Evolutionary conservation across 1,284 basidiomycete species (phyloP), one percentile per base, ranked within the genome.

Genomic region (Peniophora sp.): DNA sequence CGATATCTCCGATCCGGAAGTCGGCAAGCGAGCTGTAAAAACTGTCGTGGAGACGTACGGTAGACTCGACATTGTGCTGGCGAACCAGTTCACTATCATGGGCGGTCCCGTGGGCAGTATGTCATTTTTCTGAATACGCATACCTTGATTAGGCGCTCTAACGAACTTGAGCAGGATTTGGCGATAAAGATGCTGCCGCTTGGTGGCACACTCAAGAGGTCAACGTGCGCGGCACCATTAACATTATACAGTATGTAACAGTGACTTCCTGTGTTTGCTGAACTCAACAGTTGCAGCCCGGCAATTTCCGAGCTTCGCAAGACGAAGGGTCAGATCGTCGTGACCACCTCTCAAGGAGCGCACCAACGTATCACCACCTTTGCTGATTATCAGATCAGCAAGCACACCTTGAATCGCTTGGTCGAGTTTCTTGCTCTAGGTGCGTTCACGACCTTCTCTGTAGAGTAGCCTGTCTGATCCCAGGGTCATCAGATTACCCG

Each of bases 131-230:
- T 12, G 5, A 32, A 6, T 32, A 12, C 27, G 6, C 8, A n/a
- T 8, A 15, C 15, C 5, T 20, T n/a, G 15, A n/a, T 8, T n/a
- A 8, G 37, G 15, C 37, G 37, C 37, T 41, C 5, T 32, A 32
- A 6, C 27, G 27, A n/a, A n/a, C n/a, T 32, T 12, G 27, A 5
- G 27, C 43, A 45, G 43, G 15, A 9, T 15, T 45, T 22, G 43
- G n/a, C 3, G 43, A 45, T 9, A 45, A 45, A 20, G 43, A 45
- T 24, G 12, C 43, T 15, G 14, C 22, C 9, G 8, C 23, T 24
- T 45, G 43, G 43, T 45, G 43, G 43, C 23, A 23, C 43, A 45
- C 43, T 5, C 43, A 45, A n/a, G 43, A 45, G 23, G 43, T 45
- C 8, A 45, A 45, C 20, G 43, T 45, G 20, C 43, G 43, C 3